Base-by-base conservation (phyloP, 306 rosid species). In the Vachellia collinsii region DNA sequence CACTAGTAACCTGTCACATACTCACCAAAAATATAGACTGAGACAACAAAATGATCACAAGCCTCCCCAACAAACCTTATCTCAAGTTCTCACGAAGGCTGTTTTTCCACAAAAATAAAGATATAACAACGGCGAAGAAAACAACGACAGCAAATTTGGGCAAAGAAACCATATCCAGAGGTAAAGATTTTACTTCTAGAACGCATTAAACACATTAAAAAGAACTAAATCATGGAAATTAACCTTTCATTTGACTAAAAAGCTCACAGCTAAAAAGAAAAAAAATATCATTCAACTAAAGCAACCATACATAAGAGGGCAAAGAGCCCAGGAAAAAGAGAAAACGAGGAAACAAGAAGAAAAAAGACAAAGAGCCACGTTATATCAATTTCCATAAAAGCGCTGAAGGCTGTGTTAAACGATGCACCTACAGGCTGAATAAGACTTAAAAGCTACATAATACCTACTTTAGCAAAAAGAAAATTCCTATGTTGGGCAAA, bases 31-130 rank as follows among this genome's bases (percentile, higher is more conserved):
- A 36, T 46, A 74, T 53, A 17, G 11, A 44, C 58, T 74, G 39
- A 61, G 71, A 77, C 76, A 47, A 67, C 70, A 42, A 41, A 53
- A 42, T 51, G 63, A 51, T 86, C 81, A 85, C 78, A 85, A 79
- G 43, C 77, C 14, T 47, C 14, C 41, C 25, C 54, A 41, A 23
- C 79, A 29, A 85, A 81, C 79, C 82, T 79, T 66, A 84, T 83
- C 88, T 81, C 46, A 77, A 38, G 41, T 59, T 36, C 62, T n/a
- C 22, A 62, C 41, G 17, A 44, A 23, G 41, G 20, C 22, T 66
- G 17, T 36, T 68, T 77, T 23, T 50, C 72, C 19, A 22, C 19
- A 22, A n/a, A 75, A 19, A 6, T 76, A 10, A 68, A 56, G 62
- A 70, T 5, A 44, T n/a, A 73, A 8, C 65, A 59, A 10, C 17